Evolutionary conservation across 176 grass and related monocot genomes (phyloP), one percentile per base, ranked within the genome.

Genomic region (Dactylis glomerata): DNA sequence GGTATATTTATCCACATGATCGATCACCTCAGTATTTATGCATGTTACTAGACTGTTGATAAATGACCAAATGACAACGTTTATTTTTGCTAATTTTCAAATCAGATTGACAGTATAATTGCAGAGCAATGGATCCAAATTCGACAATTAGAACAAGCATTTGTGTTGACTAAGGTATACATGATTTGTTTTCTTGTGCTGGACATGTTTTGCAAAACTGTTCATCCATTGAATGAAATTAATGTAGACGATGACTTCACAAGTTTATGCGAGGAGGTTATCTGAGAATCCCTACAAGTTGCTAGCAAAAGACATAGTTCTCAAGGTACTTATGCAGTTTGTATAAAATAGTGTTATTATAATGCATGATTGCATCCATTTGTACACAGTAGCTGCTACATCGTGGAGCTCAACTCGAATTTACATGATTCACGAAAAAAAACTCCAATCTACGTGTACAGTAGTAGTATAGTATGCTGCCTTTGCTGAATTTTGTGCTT

Each of bases 121-220:
- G 73, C 80, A 47, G 96, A 98, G 84, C 96, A 98, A 86, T 98
- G 91, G 92, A 95, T 95, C 92, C 92, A 98, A 80, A 92, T 98
- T 79, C 88, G 81, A 59, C 89, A 95, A 54, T 76, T 95, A 54
- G 96, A 98, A 90, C 96, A 98, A 83, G 96, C 91, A 82, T 95
- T 98, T 88, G 87, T 93, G 61, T 84, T 85, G 79, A 98, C 89
- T 15, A 98, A 93, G 87, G 96, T 98, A 79, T 51, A 42, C 77
- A 79, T 82, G 66, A 73, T 73, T 89, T 42, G 24, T 72, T 74
- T 49, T 27, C 16, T 87, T 26, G 45, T 72, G 56, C 16, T 73
- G 32, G 70, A 41, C 52, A 40, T 86, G 49, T 45, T 73, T 73
- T 83, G 32, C 65, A 75, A 55, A 38, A 41, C 51, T 81, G 78